phyloP scores from a whole-genome alignment of 2,329 filamentous ascomycete genomes.

The Alternaria postmessia region DNA sequence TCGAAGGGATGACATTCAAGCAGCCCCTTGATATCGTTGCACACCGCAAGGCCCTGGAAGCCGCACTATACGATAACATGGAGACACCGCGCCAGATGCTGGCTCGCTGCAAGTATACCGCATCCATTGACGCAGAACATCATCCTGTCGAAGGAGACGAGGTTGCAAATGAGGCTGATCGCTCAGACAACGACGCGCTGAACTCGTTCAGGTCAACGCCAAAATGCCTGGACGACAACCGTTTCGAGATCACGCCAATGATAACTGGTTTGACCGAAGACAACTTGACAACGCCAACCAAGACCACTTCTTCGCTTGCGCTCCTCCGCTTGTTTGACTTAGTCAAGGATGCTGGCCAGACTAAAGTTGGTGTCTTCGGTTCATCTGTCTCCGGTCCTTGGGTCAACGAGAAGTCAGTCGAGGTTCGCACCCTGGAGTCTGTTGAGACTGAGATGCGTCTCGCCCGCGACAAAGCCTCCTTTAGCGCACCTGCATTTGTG shows the following conservation, averaged over 20 bases:
- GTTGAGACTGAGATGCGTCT: background rate
- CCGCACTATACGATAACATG: conserved; percentile 9
- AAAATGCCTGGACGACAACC: background rate
- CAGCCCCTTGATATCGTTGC: background rate
- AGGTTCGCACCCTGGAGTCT: background rate
- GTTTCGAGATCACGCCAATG: background rate
- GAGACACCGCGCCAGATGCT: conserved; percentile 13
- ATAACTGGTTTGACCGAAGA: background rate
- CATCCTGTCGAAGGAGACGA: background rate
- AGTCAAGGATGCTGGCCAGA: background rate
- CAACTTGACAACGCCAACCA: background rate
- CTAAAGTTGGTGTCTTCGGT: background rate
- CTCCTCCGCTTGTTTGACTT: background rate
- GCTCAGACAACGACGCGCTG: background rate
- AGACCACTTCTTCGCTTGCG: too few relatives aligned
- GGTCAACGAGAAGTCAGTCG: too few relatives aligned
- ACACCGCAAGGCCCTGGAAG: conserved; percentile 7
- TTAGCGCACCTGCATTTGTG: background rate
- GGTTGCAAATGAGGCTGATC: background rate
- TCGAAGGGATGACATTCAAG: background rate
- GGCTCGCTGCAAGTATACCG: background rate
- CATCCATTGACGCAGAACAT: conserved; percentile 7
- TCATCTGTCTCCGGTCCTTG: background rate
- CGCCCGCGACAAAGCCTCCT: background rate
- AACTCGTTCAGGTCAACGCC: too few relatives aligned